Evolutionary conservation across 2,329 filamentous ascomycete species (phyloP).

Genomic region (Cadophora luteo-olivacea): DNA sequence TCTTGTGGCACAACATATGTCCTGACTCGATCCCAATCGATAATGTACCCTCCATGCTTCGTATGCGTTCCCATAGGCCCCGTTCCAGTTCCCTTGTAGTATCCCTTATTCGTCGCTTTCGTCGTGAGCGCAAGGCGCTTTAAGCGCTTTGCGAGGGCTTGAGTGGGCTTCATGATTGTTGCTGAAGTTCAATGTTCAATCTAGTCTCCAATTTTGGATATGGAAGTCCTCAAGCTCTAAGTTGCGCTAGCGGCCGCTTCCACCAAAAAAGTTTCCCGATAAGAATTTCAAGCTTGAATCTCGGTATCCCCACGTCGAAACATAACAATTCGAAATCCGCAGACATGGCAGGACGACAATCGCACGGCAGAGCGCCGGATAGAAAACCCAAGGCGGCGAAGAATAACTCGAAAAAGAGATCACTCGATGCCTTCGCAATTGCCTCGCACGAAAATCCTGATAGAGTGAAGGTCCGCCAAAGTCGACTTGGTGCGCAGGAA

Average conservation of each 20-base stretch:
- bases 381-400: slow-evolving; percentile 48
- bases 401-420: slow-evolving; percentile 53
- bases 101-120: slow-evolving; percentile 91
- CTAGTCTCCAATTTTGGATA: background rate
- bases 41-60: slow-evolving; percentile 80
- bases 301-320: background rate
- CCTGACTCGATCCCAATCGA: slow-evolving; percentile 88
- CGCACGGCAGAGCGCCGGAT: slow-evolving; percentile 42
- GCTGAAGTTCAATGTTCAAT: slow-evolving; percentile 12
- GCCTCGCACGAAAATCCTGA: slow-evolving; percentile 64
- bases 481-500: slow-evolving; percentile 62
- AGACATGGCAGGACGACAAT: slow-evolving; percentile 47
- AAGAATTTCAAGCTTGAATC: slow-evolving; percentile 17
- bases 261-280: slow-evolving; percentile 36
- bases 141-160: slow-evolving; percentile 69
- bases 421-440: slow-evolving; percentile 65
- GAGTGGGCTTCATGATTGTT: slow-evolving; percentile 68
- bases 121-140: slow-evolving; percentile 84
- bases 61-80: slow-evolving; percentile 88
- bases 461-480: slow-evolving; percentile 57
- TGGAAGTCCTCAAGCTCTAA: slow-evolving; percentile 13
- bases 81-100: slow-evolving; percentile 94
- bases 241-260: slow-evolving; percentile 37
- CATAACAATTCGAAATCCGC: slow-evolving; percentile 11
- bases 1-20: slow-evolving; percentile 83